Evolutionary conservation across 2,329 filamentous ascomycete genomes (phyloP), one percentile per base, ranked within the genome.

Genomic region (Fusarium mundagurra): DNA sequence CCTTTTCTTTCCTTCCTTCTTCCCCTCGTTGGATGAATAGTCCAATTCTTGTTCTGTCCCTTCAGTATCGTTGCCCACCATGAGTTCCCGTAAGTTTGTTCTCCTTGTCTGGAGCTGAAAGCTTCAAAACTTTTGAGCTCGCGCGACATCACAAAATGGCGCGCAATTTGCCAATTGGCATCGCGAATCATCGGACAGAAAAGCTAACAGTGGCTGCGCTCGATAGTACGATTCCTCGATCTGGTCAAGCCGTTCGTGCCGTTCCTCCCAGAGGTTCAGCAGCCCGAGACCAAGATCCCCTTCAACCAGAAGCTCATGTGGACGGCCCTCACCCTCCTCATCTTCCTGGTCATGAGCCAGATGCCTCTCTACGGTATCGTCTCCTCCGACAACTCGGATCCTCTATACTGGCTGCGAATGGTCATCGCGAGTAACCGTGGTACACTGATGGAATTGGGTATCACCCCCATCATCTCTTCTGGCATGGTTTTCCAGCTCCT

Each of bases 401-500:
- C 96, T 79, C 90, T 99, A 81, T 99, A 99, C 91, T 99, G 96
- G 96, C 90, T 99, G 82, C 93, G 96, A 86, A 98, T 99, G 96
- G 98, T 99, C 92, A 92, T 98, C 91, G 96, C 96, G 82, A 98
- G 94, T 93, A 99, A 99, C 85, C 92, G 95, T 82, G 95, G 95
- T 85, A 98, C 95, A 33, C 85, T 98, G 84, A 98, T 98, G 95
- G 95, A 98, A 83, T 83, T 98, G 87, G 95, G 95, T 88, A 96
- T 98, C 80, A 98, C 96, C 31, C 97, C 97, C 80, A 99, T 99
- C 86, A 98, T 99, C 87, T 98, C 96, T 70, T 98, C 96, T 43
- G 96, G 96, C 86, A 99, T 99, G 96, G 95, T 99, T 82, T 99
- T 99, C 92, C 96, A 99, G 92, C 95, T 99, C 82, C 94, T 99